Conservation (phyloP, 108 stramenopile species). For the Skeletonema grethae region DNA sequence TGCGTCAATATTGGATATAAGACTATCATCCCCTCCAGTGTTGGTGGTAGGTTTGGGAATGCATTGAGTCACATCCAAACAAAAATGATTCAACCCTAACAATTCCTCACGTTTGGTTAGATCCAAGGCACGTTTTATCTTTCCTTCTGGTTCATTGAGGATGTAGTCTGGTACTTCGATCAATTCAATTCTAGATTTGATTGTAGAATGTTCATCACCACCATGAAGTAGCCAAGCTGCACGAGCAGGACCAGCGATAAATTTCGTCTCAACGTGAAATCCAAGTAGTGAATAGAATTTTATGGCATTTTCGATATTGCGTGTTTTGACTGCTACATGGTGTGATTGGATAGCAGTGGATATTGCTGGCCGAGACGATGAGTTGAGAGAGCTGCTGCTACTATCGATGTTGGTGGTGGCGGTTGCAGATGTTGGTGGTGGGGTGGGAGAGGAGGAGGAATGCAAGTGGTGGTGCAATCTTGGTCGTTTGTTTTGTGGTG, state of each 20-base stretch:
- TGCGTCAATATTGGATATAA: neutral
- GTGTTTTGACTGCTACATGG: conserved; percentile 75
- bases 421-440: neutral
- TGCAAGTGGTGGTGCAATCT: neutral
- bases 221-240: conserved; percentile 70
- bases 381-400: neutral
- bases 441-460: neutral
- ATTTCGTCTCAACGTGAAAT: conserved; percentile 67
- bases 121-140: conserved; percentile 69
- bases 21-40: neutral
- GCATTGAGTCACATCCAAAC: conserved; percentile 71
- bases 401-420: neutral
- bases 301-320: conserved; percentile 82
- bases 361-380: neutral
- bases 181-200: conserved; percentile 64
- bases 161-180: conserved; percentile 81
- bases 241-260: conserved; percentile 75
- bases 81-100: conserved; percentile 82
- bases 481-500: neutral
- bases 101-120: conserved; percentile 62
- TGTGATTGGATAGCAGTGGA: conserved; percentile 37
- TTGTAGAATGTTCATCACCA: conserved; percentile 7
- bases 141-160: conserved; percentile 69
- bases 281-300: conserved; percentile 83
- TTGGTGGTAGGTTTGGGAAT: conserved; percentile 3